These are phyloP conservation scores for Gossypioides kirkii DNA, from an alignment of 345 rosid species.

Conservation along the genomic window DNA sequence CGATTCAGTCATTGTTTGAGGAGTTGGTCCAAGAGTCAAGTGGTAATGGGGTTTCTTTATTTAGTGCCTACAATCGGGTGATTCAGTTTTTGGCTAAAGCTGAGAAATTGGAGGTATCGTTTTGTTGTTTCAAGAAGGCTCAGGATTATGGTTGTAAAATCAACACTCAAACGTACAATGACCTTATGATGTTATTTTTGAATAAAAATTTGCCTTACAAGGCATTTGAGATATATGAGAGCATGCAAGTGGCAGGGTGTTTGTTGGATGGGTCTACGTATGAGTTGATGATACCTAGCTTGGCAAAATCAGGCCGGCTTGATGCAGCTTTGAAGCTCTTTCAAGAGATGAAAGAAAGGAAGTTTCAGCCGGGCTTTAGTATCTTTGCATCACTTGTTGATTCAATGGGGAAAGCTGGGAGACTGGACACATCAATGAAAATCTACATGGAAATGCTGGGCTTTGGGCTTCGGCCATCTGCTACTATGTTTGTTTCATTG, in stretches of 20 bases:
- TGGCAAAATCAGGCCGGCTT: conserved; percentile 95
- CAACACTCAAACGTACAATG: conserved; percentile 63
- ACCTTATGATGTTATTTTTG: conserved; percentile 72
- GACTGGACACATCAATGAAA: conserved; percentile 88
- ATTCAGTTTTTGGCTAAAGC: conserved; percentile 86
- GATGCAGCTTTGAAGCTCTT: conserved; percentile 89
- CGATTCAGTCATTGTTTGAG: conserved; percentile 69
- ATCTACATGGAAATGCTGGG: conserved; percentile 83
- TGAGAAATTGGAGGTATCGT: conserved; percentile 81
- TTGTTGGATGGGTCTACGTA: conserved; percentile 71
- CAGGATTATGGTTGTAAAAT: conserved; percentile 63
- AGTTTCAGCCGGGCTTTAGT: conserved; percentile 52
- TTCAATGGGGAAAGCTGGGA: conserved; percentile 97
- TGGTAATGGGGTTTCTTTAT: conserved; percentile 28
- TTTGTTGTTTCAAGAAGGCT: conserved; percentile 86
- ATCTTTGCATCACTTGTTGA: conserved; percentile 83
- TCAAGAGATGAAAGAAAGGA: conserved; percentile 84
- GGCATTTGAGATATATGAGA: conserved; percentile 95
- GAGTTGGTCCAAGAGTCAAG: conserved; percentile 67
- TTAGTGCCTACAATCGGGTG: conserved; percentile 65
- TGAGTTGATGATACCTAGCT: conserved; percentile 85
- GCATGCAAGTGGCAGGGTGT: conserved; percentile 72
- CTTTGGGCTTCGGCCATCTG: conserved; percentile 69
- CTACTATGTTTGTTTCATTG: conserved; percentile 79
- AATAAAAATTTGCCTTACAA: conserved; percentile 85